Evolutionary conservation across 1,284 basidiomycete species (phyloP), one percentile per base, ranked within the genome.

Genomic region (Pseudozyma sp.): DNA sequence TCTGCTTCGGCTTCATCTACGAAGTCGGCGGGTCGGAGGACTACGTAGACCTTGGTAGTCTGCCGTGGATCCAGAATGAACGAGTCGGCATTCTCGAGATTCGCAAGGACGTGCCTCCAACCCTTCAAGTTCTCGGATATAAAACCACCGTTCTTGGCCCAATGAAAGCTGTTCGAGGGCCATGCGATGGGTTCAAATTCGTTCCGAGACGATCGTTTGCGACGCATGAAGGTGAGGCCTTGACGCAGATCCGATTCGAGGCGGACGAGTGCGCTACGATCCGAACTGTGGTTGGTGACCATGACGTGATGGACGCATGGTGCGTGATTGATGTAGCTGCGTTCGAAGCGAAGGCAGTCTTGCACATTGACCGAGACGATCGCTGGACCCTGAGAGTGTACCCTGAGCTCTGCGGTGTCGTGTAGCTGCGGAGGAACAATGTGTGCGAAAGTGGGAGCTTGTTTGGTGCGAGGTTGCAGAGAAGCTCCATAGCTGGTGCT

Each of bases 311-410:
- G 74, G 8, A 81, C 50, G 44, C 70, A 68, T 29, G 79, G 79
- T 6, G 79, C 79, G 47, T 80, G 79, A 52, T 81, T 81, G 70
- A 79, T 54, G 66, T 81, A 81, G 52, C 76, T 64, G 13, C 68
- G 55, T 11, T 78, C 76, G 51, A 75, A 75, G 54, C 68, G 63
- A 3, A 75, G 47, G 19, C 68, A 67, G 29, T 75, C 64, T 7
- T 54, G 50, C 11, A 67, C 44, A 34, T 69, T 70, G 56, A 75
- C 37, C 7, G 72, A 68, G 43, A 75, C 44, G 49, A 52, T 53
- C 5, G 49, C 54, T 14, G 72, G 72, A 29, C 72, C 72, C 43
- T 68, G 61, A 1, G 61, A 68, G 1, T 60, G 53, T 1, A 73
- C 65, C 48, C 35, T 54, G 44, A 73, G 54, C 31, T 68, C 65